phyloP scores from a whole-genome alignment of 1,139 yeast species.

The Debaryomyces udenii region DNA sequence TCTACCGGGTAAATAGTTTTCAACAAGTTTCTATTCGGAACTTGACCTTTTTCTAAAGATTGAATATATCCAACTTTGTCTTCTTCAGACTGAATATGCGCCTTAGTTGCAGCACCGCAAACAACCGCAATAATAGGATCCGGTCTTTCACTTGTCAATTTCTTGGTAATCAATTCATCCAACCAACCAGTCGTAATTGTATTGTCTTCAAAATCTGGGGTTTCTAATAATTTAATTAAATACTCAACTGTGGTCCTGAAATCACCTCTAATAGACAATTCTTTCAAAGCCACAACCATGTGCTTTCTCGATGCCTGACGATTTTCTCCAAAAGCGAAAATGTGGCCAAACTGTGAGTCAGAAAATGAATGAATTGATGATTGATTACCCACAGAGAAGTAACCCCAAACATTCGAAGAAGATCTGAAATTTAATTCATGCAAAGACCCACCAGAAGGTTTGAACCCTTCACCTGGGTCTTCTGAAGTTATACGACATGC shows the following conservation, averaged over 20 bases:
- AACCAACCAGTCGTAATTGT: constrained; percentile 99
- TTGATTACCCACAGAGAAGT: constrained; percentile 94
- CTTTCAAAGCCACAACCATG: constrained; percentile 98
- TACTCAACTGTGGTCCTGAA: constrained; percentile 98
- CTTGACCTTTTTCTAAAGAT: constrained; percentile 92
- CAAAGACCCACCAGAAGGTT: constrained; percentile 95
- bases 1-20: constrained; percentile 91
- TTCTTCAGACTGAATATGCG: constrained; percentile 78
- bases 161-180: constrained; percentile 90
- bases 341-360: constrained; percentile 98
- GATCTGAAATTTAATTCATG: constrained; percentile 97
- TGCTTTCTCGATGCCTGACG: constrained; percentile 97
- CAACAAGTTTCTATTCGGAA: constrained; percentile 76
- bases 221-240: constrained; percentile 88
- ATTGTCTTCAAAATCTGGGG: constrained; percentile 94
- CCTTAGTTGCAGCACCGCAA: constrained; percentile 97
- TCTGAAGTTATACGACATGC: constrained; percentile 99
- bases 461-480: constrained; percentile 99
- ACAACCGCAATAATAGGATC: constrained; percentile 87
- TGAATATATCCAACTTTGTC: constrained; percentile 68
- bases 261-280: constrained; percentile 95
- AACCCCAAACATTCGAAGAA: constrained; percentile 98
- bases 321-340: constrained; percentile 97
- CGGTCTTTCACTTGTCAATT: constrained; percentile 95
- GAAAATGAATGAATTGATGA: constrained; percentile 97